These are phyloP conservation scores for Cystobasidium ongulense DNA, from an alignment of 768 basidiomycete genomes.

Conservation along the genomic window DNA sequence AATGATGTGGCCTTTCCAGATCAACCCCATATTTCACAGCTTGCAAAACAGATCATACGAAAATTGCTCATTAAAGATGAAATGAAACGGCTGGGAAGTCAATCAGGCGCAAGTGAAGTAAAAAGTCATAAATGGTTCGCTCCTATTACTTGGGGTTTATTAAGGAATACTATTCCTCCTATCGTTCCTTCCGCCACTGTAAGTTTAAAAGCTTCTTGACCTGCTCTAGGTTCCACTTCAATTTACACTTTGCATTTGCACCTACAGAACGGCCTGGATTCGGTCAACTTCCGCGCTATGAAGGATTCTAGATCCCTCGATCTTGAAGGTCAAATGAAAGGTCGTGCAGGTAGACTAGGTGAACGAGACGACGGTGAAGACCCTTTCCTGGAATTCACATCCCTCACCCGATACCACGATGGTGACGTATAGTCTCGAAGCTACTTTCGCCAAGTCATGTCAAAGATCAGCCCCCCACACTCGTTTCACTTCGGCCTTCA, in stretches of 20 bases:
- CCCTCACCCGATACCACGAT: constrained; percentile 22
- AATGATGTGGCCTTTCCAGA: constrained; percentile 80
- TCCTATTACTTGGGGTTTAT: constrained; percentile 90
- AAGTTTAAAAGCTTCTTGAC: neutral
- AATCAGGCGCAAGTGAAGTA: constrained; percentile 92
- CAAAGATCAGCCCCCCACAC: neutral
- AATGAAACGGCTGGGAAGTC: constrained; percentile 73
- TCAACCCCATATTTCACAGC: constrained; percentile 63
- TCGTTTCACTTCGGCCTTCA: neutral
- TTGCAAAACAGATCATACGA: constrained; percentile 76
- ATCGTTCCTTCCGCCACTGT: constrained; percentile 34
- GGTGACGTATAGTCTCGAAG: constrained; percentile 3
- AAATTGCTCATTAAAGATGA: constrained; percentile 90
- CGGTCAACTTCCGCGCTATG: constrained; percentile 61
- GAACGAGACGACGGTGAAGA: constrained; percentile 25
- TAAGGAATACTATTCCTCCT: constrained; percentile 85
- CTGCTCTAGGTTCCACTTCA: neutral
- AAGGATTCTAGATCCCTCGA: constrained; percentile 77
- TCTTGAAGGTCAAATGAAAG: constrained; percentile 29
- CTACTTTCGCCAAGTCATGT: neutral
- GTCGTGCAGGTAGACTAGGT: constrained; percentile 9
- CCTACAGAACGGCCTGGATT: neutral
- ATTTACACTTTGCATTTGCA: neutral
- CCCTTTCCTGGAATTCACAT: constrained; percentile 19
- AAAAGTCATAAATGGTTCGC: constrained; percentile 98